Evolutionary conservation across 345 rosid species (phyloP).

Genomic region (Ceriops zippeliana): DNA sequence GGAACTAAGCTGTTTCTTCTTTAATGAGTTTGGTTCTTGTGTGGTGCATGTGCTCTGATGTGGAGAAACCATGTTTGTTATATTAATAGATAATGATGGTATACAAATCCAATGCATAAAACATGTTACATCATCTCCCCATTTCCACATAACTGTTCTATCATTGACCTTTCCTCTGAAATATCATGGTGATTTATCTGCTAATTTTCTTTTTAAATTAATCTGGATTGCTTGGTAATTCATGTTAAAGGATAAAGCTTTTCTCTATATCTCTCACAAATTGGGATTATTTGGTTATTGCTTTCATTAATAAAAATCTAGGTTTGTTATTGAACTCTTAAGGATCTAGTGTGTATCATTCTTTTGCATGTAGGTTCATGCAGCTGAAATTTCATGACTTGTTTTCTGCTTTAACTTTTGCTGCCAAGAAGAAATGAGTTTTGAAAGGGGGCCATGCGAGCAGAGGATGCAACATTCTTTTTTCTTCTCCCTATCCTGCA

Average conservation of each 20-base stretch:
- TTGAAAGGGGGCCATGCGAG: too few species aligned
- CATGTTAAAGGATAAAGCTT: background rate
- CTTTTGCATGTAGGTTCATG: background rate
- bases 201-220: slow-evolving; percentile 7
- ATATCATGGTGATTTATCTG: background rate
- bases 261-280: background rate
- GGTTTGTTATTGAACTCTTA: background rate
- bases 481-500: too few species aligned
- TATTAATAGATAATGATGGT: slow-evolving; percentile 72
- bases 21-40: slow-evolving; percentile 53
- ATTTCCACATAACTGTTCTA: slow-evolving; percentile 8
- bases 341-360: background rate
- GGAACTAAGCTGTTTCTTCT: slow-evolving; percentile 48
- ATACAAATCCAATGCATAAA: slow-evolving; percentile 58
- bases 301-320: slow-evolving; percentile 1
- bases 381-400: too few species aligned
- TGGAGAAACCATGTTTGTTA: slow-evolving; percentile 52
- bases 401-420: too few species aligned
- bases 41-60: slow-evolving; percentile 55
- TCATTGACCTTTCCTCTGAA: background rate
- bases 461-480: too few species aligned
- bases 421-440: too few species aligned
- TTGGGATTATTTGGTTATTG: slow-evolving; percentile 3
- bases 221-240: background rate
- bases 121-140: slow-evolving; percentile 25